Conservation (phyloP, 768 basidiomycete genomes). For the Mycena capillaripes region DNA sequence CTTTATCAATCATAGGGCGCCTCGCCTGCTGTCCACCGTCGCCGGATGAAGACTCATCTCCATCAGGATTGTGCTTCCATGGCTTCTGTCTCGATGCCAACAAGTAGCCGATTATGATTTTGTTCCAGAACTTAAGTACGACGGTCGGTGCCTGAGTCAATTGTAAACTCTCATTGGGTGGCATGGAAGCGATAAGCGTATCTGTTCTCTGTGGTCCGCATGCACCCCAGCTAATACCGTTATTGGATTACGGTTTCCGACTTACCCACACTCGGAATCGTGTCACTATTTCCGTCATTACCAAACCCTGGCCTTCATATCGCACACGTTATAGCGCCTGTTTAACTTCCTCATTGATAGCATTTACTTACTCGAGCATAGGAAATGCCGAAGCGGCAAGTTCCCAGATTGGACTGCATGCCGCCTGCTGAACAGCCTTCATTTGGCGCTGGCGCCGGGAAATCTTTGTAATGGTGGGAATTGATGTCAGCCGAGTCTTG, state of each 20-base stretch:
- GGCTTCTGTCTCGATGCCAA: not conserved
- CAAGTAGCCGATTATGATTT: not conserved
- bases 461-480: not conserved
- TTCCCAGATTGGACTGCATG: no score
- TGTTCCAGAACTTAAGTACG: not conserved
- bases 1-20: not conserved
- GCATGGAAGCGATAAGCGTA: not conserved
- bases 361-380: no score
- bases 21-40: not conserved
- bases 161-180: not conserved
- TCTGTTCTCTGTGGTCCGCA: not conserved
- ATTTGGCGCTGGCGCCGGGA: not conserved
- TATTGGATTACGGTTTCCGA: constrained; percentile 4
- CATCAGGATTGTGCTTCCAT: not conserved
- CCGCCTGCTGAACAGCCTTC: not conserved
- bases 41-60: not conserved
- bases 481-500: not conserved
- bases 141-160: not conserved
- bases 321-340: no score
- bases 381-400: no score
- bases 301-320: no score
- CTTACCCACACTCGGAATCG: not conserved
- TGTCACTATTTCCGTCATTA: no score
- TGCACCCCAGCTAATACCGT: not conserved
- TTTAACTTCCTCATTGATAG: no score